Base-by-base conservation (phyloP, 352 stramenopile genomes). In the Stramenopiles sp. region DNA sequence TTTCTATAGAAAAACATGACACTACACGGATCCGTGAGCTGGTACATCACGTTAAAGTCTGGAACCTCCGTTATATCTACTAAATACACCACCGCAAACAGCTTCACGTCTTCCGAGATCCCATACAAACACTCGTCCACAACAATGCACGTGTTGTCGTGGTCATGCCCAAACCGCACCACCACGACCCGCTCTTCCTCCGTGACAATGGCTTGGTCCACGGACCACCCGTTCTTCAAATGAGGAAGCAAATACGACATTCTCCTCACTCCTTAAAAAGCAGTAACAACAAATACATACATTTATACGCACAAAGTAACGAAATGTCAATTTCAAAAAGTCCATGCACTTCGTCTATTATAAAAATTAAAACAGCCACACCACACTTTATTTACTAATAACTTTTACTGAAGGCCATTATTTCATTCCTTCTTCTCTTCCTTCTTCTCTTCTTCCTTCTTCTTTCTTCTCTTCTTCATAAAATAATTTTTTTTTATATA, bases 1-100 rank as follows among this genome's bases (percentile, higher is more conserved):
- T 99, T 99, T 53, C 94, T 88, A 86, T 97, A 99, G 83, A 99
- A 99, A 81, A 98, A 99, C 95, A 99, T 99, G 78, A 97, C 93
- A 1, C 92, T 98, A 81, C 94, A 98, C 31, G 90, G 89, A 81
- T 99, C 94, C 82, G 97, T 98, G 3, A 99, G 86, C 84, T 99
- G 95, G 83, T 99, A 99, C 95, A 99, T 99, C 74, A 89, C 91
- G 82, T 98, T 99, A 80, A 99, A 99, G 79, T 99, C 95, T 2
- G 94, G 94, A 68, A 99, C 95, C 69, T 94, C 85, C 18, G 85
- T 90, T 77, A 91, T 91, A 79, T 95, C 88, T 1, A 96, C 94
- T 6, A 98, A 84, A 80, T 98, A 99, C 74, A 99, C 92, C 6
- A 93, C 93, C 1, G 92, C 93, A 82, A 98, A 99, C 80, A 99